Conservation (phyloP, 2,329 filamentous ascomycete genomes). For the Penicillium sp. region DNA sequence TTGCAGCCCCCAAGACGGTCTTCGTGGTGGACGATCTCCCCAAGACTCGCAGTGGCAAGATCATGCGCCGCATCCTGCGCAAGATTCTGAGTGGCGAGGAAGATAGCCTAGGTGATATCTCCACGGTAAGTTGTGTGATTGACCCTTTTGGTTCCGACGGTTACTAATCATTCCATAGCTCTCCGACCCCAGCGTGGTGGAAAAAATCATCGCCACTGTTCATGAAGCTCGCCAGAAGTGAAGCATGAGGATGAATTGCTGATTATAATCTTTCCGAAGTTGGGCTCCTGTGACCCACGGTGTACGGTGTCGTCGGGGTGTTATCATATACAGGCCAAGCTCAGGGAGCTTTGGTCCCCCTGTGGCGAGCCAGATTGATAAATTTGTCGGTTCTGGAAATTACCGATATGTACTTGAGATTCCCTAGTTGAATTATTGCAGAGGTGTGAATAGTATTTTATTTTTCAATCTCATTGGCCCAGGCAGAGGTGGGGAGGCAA, state of each 20-base stretch:
- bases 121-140: slow-evolving; percentile 59
- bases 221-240: slow-evolving; percentile 48
- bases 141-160: background rate
- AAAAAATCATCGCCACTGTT: slow-evolving; percentile 79
- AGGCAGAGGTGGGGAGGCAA: no score
- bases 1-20: slow-evolving; percentile 91
- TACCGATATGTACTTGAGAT: slow-evolving; percentile 20
- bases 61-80: slow-evolving; percentile 92
- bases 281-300: background rate
- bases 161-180: slow-evolving; percentile 49
- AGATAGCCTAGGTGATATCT: slow-evolving; percentile 89
- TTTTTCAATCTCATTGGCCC: slow-evolving; percentile 2
- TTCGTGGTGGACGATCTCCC: slow-evolving; percentile 88
- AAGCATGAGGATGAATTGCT: slow-evolving; percentile 15
- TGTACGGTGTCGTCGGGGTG: background rate
- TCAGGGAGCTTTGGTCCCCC: background rate
- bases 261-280: slow-evolving; percentile 20
- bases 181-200: slow-evolving; percentile 81
- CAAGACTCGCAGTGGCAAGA: slow-evolving; percentile 97
- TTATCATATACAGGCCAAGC: background rate
- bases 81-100: slow-evolving; percentile 98
- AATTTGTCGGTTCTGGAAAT: slow-evolving; percentile 5
- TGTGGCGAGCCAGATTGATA: no score
- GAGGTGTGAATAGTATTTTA: slow-evolving; percentile 18
- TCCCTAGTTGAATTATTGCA: slow-evolving; percentile 18